Evolutionary conservation across 352 stramenopile genomes (phyloP).

Genomic region (Globisporangium spinosum): DNA sequence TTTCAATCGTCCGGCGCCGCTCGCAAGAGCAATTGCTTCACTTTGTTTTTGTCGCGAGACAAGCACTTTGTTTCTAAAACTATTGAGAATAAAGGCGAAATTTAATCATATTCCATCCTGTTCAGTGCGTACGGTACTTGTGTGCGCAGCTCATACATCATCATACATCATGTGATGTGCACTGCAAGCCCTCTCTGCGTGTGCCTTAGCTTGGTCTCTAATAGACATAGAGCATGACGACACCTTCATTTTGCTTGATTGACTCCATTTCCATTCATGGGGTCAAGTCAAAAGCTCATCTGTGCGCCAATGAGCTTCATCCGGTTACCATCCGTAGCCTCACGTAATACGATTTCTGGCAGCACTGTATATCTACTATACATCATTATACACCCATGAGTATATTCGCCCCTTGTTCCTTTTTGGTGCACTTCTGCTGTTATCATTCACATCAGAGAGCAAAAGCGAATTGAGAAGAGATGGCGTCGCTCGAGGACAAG

Average conservation of each 20-base stretch:
- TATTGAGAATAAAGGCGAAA: slow-evolving; percentile 86
- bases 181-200: background rate
- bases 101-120: slow-evolving; percentile 37
- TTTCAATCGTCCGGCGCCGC: background rate
- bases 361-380: background rate
- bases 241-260: background rate
- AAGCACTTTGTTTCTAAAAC: slow-evolving; percentile 53
- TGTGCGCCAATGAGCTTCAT: background rate
- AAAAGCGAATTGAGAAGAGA: slow-evolving; percentile 7
- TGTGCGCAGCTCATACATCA: background rate
- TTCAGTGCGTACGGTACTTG: background rate
- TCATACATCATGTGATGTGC: no score
- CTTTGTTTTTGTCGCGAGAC: slow-evolving; percentile 13
- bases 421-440: background rate
- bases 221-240: background rate
- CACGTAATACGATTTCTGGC: background rate
- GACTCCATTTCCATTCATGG: background rate
- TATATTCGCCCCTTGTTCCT: background rate
- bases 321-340: background rate
- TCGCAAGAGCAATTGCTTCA: background rate
- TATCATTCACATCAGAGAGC: background rate
- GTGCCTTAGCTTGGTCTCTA: background rate
- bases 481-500: slow-evolving; percentile 46
- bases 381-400: background rate
- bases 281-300: background rate